Evolutionary conservation across 2,329 filamentous ascomycete species (phyloP), one percentile per base, ranked within the genome.

Genomic region (Neodidymelliopsis sp.): DNA sequence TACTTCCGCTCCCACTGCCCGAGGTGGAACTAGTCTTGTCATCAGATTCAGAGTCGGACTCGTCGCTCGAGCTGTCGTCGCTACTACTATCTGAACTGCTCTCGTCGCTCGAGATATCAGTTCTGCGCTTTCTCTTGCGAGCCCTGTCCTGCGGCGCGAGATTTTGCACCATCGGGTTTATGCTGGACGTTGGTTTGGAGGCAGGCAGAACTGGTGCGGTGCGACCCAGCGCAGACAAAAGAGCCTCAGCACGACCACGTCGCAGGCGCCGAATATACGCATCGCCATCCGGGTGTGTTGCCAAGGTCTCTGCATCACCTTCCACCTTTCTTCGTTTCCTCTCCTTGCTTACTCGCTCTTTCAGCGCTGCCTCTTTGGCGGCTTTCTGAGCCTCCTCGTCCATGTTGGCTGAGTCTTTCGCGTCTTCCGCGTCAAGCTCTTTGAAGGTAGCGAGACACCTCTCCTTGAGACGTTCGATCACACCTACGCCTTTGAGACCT

Each of bases 401-500:
- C 19, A 74, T 69, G 66, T 76, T 73, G 9, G 57, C 25, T 7
- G 50, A 43, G 6, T 55, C 54, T 49, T 68, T 54, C 6, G 56
- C 51, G 35, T 68, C 65, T 44, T 65, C 60, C 27, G 62, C 58
- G 29, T 82, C 78, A 55, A 85, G 80, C 19, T 72, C 69, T 15
- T 81, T 78, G 57, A 85, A 79, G 38, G 86, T 74, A 40, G 85
- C 81, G 50, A 84, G 77, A 18, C 90, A 90, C 45, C 82, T 78
- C 62, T 90, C 81, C 28, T 80, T 79, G 54, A 96, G 75, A 45
- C 90, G 80, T 46, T 85, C 83, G 44, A 75, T 71, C 3, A 90
- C 84, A 5, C 86, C 86, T 53, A 83, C 84, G 27, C 91, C 89
- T 75, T 92, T 87, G 46, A 97, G 75, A 39, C 91, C 90, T 49